phyloP scores from a whole-genome alignment of 345 rosid genomes.

The Trapa incisa region DNA sequence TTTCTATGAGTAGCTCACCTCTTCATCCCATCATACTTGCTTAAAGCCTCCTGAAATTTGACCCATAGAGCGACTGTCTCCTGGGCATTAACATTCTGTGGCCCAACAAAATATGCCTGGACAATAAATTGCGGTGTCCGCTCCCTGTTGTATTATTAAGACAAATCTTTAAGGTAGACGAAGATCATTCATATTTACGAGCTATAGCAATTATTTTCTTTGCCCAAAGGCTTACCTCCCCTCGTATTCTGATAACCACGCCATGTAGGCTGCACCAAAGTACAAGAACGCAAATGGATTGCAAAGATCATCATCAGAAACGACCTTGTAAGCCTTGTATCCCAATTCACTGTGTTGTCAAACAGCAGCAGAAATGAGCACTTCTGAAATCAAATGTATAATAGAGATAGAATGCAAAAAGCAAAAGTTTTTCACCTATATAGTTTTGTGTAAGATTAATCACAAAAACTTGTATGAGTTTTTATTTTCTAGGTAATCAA shows the following conservation, averaged over 20 bases:
- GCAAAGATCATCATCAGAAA: conserved; percentile 48
- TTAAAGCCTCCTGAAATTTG: conserved; percentile 72
- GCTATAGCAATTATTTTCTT: not conserved
- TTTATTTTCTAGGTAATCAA: not conserved
- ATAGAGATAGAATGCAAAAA: not conserved
- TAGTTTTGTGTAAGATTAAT: no score
- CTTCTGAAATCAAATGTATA: not conserved
- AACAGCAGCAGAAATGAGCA: conserved; percentile 6
- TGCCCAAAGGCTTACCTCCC: conserved; percentile 41
- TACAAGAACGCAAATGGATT: conserved; percentile 86
- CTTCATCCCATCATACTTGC: conserved; percentile 44
- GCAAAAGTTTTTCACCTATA: no score
- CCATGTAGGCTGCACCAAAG: conserved; percentile 75
- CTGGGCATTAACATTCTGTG: conserved; percentile 46
- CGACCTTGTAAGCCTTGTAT: conserved; percentile 67
- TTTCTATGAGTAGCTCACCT: conserved; percentile 24
- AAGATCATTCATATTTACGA: not conserved
- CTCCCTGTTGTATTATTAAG: conserved; percentile 31
- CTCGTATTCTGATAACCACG: conserved; percentile 78
- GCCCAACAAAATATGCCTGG: conserved; percentile 68
- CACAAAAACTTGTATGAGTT: no score
- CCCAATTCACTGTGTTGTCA: conserved; percentile 55
- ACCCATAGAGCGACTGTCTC: conserved; percentile 55
- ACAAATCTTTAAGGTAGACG: not conserved
- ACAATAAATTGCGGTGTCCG: conserved; percentile 57